These are phyloP conservation scores for Cercophora sp. DNA, from an alignment of 495 filamentous ascomycete genomes.

Conservation along the genomic window DNA sequence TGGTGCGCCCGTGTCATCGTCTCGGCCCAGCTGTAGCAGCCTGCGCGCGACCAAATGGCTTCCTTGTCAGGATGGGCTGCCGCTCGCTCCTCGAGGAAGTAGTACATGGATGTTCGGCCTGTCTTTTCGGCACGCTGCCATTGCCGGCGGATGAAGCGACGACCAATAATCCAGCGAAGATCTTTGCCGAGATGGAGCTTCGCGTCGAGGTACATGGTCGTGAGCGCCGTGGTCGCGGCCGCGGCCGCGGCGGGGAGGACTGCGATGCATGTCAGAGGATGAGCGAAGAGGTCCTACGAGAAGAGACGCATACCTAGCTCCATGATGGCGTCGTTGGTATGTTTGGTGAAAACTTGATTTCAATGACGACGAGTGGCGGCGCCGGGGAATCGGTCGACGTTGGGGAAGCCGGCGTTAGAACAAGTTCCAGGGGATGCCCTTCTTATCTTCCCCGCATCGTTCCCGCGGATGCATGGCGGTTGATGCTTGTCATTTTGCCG, in stretches of 20 bases:
- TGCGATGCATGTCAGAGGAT: too few species aligned
- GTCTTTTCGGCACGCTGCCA: conserved; percentile 40
- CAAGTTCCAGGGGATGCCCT: too few species aligned
- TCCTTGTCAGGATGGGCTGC: conserved; percentile 43
- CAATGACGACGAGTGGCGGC: too few species aligned
- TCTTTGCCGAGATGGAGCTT: conserved; percentile 66
- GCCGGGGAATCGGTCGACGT: too few species aligned
- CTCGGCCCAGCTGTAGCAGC: conserved; percentile 61
- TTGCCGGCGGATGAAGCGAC: conserved; percentile 33
- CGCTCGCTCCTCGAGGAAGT: conserved; percentile 58
- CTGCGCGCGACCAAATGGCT: conserved; percentile 64
- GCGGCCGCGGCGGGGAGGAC: conserved; percentile 44
- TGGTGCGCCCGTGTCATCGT: conserved; percentile 52
- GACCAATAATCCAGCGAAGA: conserved; percentile 33
- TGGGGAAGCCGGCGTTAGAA: too few species aligned
- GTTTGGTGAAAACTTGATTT: too few species aligned
- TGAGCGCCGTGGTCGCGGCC: conserved; percentile 46
- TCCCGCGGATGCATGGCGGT: too few species aligned
- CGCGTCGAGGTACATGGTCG: conserved; percentile 64
- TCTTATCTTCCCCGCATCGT: too few species aligned
- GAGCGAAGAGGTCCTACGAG: neutral
- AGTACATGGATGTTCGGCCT: conserved; percentile 57
- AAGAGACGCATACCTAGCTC: neutral
- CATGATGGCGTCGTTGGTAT: neutral
- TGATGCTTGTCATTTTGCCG: too few species aligned